Base-by-base conservation (phyloP, 148 eudicot genomes). In the Nyssa sinensis region DNA sequence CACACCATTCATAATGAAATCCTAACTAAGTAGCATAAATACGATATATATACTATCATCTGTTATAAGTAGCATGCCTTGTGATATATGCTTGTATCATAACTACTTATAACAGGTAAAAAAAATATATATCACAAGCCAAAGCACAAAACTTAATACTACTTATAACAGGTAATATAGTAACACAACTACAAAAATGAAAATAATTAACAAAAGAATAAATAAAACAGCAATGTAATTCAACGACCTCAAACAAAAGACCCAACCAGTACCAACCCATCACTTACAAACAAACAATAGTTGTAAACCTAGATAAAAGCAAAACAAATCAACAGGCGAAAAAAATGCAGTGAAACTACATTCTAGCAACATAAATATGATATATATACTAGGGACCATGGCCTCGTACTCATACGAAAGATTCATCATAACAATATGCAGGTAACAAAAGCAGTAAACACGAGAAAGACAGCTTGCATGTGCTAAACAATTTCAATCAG, bases 401-500 rank as follows among this genome's bases (percentile, higher is more conserved):
- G n/a, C n/a, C n/a, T n/a, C n/a, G n/a, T 23, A 14, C 13, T 64
- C n/a, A n/a, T 33, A 64, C 19, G 5, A 64, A 33, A 19, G 41
- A 64, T 3, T 23, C 49, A 66, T 14, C 33, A 47, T 3, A 5
- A 58, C 34, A 41, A 44, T 29, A 21, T 60, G 13, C 47, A 37
- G 33, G 55, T 41, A 62, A 62, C 59, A 31, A 62, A 17, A 44
- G 34, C 16, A 72, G 34, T 11, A 27, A 19, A 35, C 33, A 39
- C 58, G 5, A 28, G 75, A 27, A 41, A 39, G 24, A 64, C 34
- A 28, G 39, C 59, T 72, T 29, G 28, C 27, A 73, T 44, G 67
- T 44, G 47, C 31, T 34, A 74, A 71, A 71, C 72, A 53, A 51
- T 55, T 62, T 66, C 69, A 72, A 71, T 62, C n/a, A n/a, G 75